These are phyloP conservation scores for Yamadazyma mexicana DNA, from an alignment of 1,139 yeast genomes.

Conservation along the genomic window DNA sequence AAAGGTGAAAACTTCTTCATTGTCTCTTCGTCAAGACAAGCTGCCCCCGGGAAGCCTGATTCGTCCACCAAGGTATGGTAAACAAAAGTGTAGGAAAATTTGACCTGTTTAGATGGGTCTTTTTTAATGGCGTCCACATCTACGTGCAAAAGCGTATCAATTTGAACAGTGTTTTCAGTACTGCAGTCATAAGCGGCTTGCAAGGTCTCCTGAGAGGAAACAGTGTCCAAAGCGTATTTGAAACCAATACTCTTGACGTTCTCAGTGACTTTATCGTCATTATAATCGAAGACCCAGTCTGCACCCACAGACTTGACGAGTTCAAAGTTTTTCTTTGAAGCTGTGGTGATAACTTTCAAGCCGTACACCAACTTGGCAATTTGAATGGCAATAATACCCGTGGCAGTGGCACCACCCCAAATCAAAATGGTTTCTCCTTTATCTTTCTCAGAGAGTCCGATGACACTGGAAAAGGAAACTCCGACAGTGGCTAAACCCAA, in stretches of 20 bases:
- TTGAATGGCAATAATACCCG: slow-evolving; percentile 29
- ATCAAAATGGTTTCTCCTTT: slow-evolving; percentile 25
- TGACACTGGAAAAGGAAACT: slow-evolving; percentile 13
- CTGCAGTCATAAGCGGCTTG: slow-evolving; percentile 24
- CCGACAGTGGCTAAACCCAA: slow-evolving; percentile 51
- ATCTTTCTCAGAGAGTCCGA: slow-evolving; percentile 24
- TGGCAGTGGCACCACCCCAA: slow-evolving; percentile 24
- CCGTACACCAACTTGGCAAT: slow-evolving; percentile 24
- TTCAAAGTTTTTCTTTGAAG: slow-evolving; percentile 19
- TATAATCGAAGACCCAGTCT: slow-evolving; percentile 26
- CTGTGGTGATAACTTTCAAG: slow-evolving; percentile 24
- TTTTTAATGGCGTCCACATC: slow-evolving; percentile 26
- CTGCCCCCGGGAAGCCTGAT: not conserved
- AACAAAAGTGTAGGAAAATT: slow-evolving; percentile 6
- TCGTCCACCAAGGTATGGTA: slow-evolving; percentile 12
- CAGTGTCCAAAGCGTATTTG: slow-evolving; percentile 23
- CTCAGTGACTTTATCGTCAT: slow-evolving; percentile 17
- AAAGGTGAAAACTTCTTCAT: slow-evolving; percentile 4
- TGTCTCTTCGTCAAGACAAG: slow-evolving; percentile 8
- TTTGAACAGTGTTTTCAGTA: slow-evolving; percentile 18
- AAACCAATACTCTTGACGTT: slow-evolving; percentile 17
- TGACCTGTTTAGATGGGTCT: slow-evolving; percentile 41
- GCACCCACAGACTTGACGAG: slow-evolving; percentile 19
- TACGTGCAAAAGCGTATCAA: slow-evolving; percentile 18
- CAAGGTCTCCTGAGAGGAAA: slow-evolving; percentile 17